Evolutionary conservation across 257 asterid genomes (phyloP).

Genomic region (Nicotiana paniculata): DNA sequence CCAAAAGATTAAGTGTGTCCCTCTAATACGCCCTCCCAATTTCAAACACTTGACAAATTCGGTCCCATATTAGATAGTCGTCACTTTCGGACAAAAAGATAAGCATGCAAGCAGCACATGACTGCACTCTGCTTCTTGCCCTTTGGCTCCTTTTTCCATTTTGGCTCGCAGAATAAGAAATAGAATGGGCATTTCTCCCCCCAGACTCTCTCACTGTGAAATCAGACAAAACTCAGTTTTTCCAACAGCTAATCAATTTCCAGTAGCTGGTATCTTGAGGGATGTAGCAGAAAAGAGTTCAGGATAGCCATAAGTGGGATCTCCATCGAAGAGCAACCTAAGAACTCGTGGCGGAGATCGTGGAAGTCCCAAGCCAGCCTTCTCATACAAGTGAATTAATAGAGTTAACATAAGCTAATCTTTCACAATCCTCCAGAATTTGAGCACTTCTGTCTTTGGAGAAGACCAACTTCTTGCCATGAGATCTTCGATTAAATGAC

Average conservation of each 20-base stretch:
- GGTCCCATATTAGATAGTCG: neutral
- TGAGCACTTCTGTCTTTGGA: neutral
- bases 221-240: neutral
- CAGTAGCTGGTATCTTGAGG: neutral
- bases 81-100: neutral
- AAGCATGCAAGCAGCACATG: neutral
- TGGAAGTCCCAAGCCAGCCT: neutral
- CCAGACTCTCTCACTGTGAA: neutral
- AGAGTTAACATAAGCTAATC: neutral
- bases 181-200: neutral
- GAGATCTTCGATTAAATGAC: neutral
- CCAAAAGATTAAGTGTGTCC: neutral
- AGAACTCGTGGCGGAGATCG: neutral
- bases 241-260: neutral
- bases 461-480: neutral
- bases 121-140: neutral
- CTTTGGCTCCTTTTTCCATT: neutral
- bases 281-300: neutral
- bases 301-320: constrained; percentile 3
- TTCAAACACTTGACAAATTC: neutral
- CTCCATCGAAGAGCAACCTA: neutral
- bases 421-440: neutral
- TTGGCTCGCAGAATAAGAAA: neutral
- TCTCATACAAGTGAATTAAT: neutral
- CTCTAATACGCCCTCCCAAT: neutral